Evolutionary conservation across 164 flowering plant genomes (phyloP).

Genomic region (Chloranthus sessilifolius): DNA sequence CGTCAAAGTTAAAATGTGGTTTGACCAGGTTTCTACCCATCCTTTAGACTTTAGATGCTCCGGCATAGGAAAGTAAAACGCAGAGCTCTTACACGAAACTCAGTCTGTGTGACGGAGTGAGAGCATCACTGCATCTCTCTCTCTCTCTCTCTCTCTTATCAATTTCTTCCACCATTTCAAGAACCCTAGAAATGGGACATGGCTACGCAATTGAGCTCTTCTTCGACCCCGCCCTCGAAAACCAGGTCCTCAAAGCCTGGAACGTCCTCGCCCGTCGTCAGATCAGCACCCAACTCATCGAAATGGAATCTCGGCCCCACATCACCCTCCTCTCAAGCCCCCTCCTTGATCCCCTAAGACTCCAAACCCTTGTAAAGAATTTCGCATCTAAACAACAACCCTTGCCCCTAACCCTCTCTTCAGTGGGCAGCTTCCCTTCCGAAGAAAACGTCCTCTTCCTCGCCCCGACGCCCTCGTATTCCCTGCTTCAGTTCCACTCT

Average conservation of each 20-base stretch:
- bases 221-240: conserved; percentile 95
- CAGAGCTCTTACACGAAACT: no score
- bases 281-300: conserved; percentile 89
- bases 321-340: conserved; percentile 75
- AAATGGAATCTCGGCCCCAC: conserved; percentile 95
- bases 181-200: conserved; percentile 47
- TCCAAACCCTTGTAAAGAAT: conserved; percentile 46
- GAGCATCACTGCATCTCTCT: no score
- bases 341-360: conserved; percentile 49
- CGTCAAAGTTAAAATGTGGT: no score
- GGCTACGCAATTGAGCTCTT: conserved; percentile 88
- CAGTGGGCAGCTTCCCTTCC: conserved; percentile 55
- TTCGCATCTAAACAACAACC: conserved; percentile 80
- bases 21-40: no score
- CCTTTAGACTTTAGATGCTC: no score
- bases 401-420: conserved; percentile 52
- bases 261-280: conserved; percentile 89
- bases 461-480: conserved; percentile 61
- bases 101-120: no score
- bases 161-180: no score
- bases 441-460: conserved; percentile 60
- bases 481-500: conserved; percentile 74
- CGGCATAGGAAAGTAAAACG: no score
- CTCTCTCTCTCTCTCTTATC: no score
- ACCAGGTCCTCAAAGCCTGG: conserved; percentile 98